Percentiles rank a stretch among this genome's conserved stretches.
These are phyloP conservation scores for Geranomyces variabilis DNA, from an alignment of 192 early-diverging fungal genomes.

Conservation along the genomic window DNA sequence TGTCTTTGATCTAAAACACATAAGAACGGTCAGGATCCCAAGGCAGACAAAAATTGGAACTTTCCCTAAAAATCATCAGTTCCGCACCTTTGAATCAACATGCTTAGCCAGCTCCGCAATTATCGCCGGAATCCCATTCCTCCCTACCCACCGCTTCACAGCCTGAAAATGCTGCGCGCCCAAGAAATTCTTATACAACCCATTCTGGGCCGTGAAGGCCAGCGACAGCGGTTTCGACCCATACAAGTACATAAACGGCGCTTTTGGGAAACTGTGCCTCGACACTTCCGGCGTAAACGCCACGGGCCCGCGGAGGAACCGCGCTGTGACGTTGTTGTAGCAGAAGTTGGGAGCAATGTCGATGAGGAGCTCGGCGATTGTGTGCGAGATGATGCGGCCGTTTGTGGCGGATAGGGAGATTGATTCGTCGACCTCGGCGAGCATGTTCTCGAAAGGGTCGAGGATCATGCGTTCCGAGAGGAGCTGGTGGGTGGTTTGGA, in stretches of 20 bases:
- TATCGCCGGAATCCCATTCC: slow-evolving; percentile 37
- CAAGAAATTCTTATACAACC: slow-evolving; percentile 42
- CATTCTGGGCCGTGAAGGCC: slow-evolving; percentile 40
- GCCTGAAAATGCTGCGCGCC: slow-evolving; percentile 44
- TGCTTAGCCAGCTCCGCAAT: slow-evolving; percentile 41
- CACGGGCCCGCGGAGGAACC: slow-evolving; percentile 44
- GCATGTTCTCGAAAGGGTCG: slow-evolving; percentile 53
- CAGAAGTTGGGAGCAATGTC: slow-evolving; percentile 61
- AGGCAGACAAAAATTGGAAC: no score
- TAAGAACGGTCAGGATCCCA: slow-evolving; percentile 10
- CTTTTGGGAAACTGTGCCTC: slow-evolving; percentile 43
- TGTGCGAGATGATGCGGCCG: slow-evolving; percentile 53
- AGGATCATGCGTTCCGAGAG: slow-evolving; percentile 42
- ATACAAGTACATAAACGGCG: slow-evolving; percentile 45
- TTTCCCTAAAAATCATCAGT: not conserved
- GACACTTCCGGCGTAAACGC: slow-evolving; percentile 29
- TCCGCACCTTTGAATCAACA: slow-evolving; percentile 30
- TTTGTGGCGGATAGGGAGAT: slow-evolving; percentile 31
- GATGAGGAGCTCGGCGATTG: slow-evolving; percentile 67
- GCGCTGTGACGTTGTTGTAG: slow-evolving; percentile 35
- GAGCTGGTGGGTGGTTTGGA: slow-evolving; percentile 42
- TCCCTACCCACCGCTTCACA: slow-evolving; percentile 34
- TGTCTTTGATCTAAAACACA: slow-evolving; percentile 34
- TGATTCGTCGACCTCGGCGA: slow-evolving; percentile 49
- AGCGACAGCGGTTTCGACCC: slow-evolving; percentile 42